Conservation (phyloP, 345 rosid genomes). For the Microthlaspi erraticum region DNA sequence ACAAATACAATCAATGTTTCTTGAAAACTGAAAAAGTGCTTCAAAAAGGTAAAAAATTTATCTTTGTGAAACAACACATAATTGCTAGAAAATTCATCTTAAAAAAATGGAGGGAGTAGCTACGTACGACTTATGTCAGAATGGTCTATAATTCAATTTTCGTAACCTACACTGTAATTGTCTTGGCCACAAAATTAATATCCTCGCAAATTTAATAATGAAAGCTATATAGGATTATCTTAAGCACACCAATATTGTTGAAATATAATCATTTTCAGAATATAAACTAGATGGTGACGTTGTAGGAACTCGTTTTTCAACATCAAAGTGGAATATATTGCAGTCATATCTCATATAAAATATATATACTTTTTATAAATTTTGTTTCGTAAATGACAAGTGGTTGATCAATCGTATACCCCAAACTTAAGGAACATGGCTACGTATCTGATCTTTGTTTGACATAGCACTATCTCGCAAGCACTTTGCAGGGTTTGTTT, state of each 20-base stretch:
- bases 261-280: conserved; percentile 17
- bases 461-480: conserved; percentile 5
- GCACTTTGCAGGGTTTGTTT: not conserved
- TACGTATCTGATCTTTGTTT: conserved; percentile 35
- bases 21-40: no score
- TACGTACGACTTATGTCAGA: conserved; percentile 21
- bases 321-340: conserved; percentile 26
- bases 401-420: conserved; percentile 4
- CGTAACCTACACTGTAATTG: not conserved
- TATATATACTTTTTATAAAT: not conserved
- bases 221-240: conserved; percentile 9
- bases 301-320: conserved; percentile 27
- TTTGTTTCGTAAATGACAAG: conserved; percentile 12
- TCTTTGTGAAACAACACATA: no score
- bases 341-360: conserved; percentile 1
- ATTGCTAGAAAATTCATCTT: no score
- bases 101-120: no score
- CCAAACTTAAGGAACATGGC: conserved; percentile 8
- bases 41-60: no score
- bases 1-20: no score
- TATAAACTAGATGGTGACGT: conserved; percentile 33
- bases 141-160: conserved; percentile 1
- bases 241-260: not conserved
- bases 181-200: conserved; percentile 24
- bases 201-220: conserved; percentile 23